Percentiles rank a stretch among this genome's conserved stretches.
Conservation (phyloP, 2,329 filamentous ascomycete genomes). For the Hypoxylon sp. region DNA sequence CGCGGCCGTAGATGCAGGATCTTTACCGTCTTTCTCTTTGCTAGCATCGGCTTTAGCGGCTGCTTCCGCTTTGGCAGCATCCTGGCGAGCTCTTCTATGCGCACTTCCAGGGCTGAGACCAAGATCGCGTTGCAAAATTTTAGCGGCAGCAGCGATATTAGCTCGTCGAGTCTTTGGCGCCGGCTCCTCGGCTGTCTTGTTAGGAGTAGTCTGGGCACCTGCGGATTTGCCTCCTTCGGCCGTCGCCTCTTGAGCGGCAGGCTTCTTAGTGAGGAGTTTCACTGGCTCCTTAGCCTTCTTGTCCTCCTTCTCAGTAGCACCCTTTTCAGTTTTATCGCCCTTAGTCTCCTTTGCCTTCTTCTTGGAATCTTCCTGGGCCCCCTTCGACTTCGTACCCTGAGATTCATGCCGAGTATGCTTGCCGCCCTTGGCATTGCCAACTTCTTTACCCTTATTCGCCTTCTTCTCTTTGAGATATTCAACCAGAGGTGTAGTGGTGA, state of each 20-base stretch:
- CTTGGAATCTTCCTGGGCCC: constrained; percentile 62
- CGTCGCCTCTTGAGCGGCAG: constrained; percentile 64
- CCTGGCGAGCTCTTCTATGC: constrained; percentile 71
- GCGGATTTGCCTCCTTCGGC: constrained; percentile 63
- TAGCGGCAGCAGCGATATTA: constrained; percentile 74
- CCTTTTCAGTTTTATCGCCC: constrained; percentile 74
- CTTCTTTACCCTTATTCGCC: constrained; percentile 77
- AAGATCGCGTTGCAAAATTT: constrained; percentile 76
- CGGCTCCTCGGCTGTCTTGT: constrained; percentile 53
- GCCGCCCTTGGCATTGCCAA: constrained; percentile 66
- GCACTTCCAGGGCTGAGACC: constrained; percentile 75
- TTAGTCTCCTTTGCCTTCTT: constrained; percentile 74
- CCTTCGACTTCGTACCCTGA: constrained; percentile 65
- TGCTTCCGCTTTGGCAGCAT: constrained; percentile 70
- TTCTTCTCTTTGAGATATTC: constrained; percentile 94
- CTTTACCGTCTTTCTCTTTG: constrained; percentile 50
- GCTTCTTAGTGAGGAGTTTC: constrained; percentile 74
- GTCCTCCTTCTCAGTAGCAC: constrained; percentile 70
- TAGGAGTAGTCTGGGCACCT: constrained; percentile 56
- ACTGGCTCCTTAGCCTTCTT: constrained; percentile 71
- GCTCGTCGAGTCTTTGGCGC: constrained; percentile 70
- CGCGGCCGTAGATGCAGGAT: constrained; percentile 39
- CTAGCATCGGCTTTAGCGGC: constrained; percentile 58
- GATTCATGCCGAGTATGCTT: constrained; percentile 72
- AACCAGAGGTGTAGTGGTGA: constrained; percentile 88